A percentile compares a stretch with the other conserved stretches of the same genome.
Conservation (phyloP, 1,139 yeast species). For the Kodamaea sp. region DNA sequence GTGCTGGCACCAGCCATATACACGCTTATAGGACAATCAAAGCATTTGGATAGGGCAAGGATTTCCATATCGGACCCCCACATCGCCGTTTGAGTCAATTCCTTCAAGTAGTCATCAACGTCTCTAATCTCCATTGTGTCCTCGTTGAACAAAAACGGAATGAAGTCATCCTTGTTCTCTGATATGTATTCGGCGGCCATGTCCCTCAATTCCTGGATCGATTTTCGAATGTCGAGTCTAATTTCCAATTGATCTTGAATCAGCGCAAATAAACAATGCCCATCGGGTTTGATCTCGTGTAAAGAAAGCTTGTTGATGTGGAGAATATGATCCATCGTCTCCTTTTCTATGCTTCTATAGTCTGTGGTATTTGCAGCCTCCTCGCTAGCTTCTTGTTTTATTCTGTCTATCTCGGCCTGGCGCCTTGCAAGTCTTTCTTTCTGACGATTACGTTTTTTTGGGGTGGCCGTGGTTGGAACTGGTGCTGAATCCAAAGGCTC, state of each 20-base stretch:
- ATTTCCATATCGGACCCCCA: constrained; percentile 98
- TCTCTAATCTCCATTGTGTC: constrained; percentile 58
- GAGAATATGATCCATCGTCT: constrained; percentile 55
- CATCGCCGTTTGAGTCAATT: constrained; percentile 69
- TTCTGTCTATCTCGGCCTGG: constrained; percentile 61
- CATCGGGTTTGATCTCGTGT: constrained; percentile 80
- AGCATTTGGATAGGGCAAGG: constrained; percentile 67
- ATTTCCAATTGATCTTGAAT: constrained; percentile 67
- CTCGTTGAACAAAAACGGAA: constrained; percentile 83
- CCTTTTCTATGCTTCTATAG: constrained; percentile 65
- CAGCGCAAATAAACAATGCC: constrained; percentile 89
- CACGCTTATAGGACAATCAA: constrained; percentile 68
- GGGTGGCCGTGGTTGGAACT: constrained; percentile 3
- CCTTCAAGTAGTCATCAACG: constrained; percentile 64
- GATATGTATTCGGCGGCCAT: constrained; percentile 67
- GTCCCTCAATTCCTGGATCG: constrained; percentile 55
- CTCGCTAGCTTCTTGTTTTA: constrained; percentile 62
- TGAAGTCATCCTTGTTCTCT: constrained; percentile 61
- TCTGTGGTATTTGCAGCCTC: constrained; percentile 72
- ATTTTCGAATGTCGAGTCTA: constrained; percentile 42
- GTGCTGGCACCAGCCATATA: constrained; percentile 73
- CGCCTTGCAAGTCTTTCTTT: constrained; percentile 78
- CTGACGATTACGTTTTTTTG: constrained; percentile 66
- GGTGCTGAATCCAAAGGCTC: not conserved
- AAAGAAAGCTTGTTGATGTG: constrained; percentile 45